Conservation (phyloP, 1,284 basidiomycete genomes). For the Puccinia triticina region DNA sequence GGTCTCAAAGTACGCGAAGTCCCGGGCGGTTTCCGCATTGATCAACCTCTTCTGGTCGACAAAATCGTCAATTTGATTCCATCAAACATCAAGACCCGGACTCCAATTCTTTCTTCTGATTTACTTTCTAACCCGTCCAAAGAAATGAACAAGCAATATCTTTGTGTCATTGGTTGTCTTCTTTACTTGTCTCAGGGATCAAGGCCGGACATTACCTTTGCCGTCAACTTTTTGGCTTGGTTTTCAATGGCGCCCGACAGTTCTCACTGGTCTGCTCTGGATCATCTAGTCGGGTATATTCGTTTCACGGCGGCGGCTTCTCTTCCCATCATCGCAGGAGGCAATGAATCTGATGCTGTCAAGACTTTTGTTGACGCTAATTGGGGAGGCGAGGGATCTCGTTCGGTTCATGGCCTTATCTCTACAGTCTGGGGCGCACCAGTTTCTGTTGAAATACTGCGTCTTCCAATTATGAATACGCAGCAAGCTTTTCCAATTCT, state of each 20-base stretch:
- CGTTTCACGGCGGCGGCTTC: not conserved
- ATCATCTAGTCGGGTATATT: constrained; percentile 15
- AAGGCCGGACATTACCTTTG: constrained; percentile 24
- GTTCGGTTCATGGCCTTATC: no score
- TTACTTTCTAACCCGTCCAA: no score
- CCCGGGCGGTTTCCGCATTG: not conserved
- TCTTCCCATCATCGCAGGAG: not conserved
- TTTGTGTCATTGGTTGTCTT: not conserved
- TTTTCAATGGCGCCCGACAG: no score
- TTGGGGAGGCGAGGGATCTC: constrained; percentile 37
- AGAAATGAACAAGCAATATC: not conserved
- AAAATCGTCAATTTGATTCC: not conserved
- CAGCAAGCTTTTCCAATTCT: no score
- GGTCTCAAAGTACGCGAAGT: not conserved
- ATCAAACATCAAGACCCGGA: not conserved
- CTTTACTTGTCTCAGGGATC: constrained; percentile 11
- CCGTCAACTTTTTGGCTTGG: no score
- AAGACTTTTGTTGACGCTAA: constrained; percentile 36
- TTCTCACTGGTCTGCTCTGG: constrained; percentile 18
- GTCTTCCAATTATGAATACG: no score
- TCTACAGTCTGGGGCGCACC: no score
- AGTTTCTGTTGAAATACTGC: no score
- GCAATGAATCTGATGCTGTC: not conserved
- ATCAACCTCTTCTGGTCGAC: not conserved
- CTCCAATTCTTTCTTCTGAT: not conserved